Evolutionary conservation across 441 rosid genomes (phyloP).

Genomic region (Isatis lusitanica): DNA sequence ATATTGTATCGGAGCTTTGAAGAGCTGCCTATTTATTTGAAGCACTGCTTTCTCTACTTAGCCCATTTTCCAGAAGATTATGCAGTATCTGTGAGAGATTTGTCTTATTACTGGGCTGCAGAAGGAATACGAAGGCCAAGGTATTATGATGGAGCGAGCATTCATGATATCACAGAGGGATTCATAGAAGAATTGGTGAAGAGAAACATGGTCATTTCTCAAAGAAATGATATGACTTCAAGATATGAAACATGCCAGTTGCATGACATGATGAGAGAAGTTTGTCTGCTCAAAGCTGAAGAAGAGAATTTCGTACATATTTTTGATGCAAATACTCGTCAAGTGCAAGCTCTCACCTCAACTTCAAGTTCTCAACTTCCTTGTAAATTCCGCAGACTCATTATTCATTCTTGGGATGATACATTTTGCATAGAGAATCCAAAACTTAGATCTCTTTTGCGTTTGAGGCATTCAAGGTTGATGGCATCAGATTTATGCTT

Average conservation of each 20-base stretch:
- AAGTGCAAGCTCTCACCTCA: too few species aligned
- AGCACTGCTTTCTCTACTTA: slow-evolving; percentile 1
- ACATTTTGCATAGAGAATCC: not conserved
- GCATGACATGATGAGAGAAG: too few species aligned
- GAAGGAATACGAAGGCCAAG: not conserved
- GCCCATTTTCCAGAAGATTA: slow-evolving; percentile 9
- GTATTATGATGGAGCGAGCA: not conserved
- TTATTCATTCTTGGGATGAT: not conserved
- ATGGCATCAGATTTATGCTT: not conserved
- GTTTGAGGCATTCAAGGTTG: not conserved
- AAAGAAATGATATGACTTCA: too few species aligned
- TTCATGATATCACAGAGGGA: too few species aligned
- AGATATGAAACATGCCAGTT: too few species aligned
- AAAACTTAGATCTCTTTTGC: not conserved
- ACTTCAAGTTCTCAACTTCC: too few species aligned
- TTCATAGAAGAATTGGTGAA: too few species aligned
- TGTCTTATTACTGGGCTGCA: not conserved
- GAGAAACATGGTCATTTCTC: too few species aligned
- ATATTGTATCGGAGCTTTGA: slow-evolving; percentile 7
- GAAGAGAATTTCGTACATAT: too few species aligned
- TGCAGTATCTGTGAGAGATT: not conserved
- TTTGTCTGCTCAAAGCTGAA: too few species aligned
- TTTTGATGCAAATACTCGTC: too few species aligned
- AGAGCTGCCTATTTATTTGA: not conserved
- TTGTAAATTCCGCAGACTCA: not conserved